A percentile compares a stretch with the other conserved stretches of the same genome.
phyloP scores from a whole-genome alignment of 148 eudicot genomes.

The Mesembryanthemum crystallinum region DNA sequence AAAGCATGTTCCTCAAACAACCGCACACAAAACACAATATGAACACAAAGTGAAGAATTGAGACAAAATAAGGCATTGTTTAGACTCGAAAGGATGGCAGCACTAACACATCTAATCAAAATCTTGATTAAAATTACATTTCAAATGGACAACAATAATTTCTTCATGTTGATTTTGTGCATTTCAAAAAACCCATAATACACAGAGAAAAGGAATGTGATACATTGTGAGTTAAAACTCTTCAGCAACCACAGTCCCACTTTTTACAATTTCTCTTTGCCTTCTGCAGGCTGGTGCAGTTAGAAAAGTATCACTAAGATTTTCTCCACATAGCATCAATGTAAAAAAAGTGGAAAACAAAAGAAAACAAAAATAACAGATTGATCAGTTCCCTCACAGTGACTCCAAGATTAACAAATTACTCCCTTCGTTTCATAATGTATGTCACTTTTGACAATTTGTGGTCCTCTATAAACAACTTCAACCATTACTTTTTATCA shows the following conservation, averaged over 20 bases:
- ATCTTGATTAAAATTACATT: background rate
- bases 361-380: background rate
- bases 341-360: background rate
- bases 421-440: too few relatives aligned
- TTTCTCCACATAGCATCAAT: background rate
- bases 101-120: background rate
- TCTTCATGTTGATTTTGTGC: background rate
- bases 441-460: too few relatives aligned
- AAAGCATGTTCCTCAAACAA: background rate
- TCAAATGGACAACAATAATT: background rate
- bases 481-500: too few relatives aligned
- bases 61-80: background rate
- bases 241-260: background rate
- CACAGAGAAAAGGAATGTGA: background rate
- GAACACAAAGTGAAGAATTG: too few relatives aligned
- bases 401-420: background rate
- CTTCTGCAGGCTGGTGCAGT: background rate
- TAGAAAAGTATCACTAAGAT: too few relatives aligned
- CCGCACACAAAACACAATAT: background rate
- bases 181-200: background rate
- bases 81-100: background rate
- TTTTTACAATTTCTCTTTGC: background rate
- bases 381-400: background rate
- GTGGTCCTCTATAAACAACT: too few relatives aligned
- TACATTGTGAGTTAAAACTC: background rate